Evolutionary conservation across 2,329 filamentous ascomycete genomes (phyloP), one percentile per base, ranked within the genome.

Genomic region (Sarocladium oryzae): DNA sequence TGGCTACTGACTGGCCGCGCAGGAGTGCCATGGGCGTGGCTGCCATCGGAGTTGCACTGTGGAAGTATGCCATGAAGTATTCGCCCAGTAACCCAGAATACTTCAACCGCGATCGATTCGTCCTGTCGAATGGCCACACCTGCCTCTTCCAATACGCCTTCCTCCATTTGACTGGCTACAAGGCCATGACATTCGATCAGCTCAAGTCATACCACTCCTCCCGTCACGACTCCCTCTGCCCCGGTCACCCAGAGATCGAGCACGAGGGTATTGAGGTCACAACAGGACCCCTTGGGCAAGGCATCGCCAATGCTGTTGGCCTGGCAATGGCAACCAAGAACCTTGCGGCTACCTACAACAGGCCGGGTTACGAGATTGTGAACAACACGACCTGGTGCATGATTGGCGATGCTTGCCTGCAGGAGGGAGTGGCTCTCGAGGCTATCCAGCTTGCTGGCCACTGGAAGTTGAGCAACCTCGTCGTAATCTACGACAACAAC

Each of bases 21-120:
- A 68, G 66, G 21, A 62, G 65, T 35, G 77, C 76, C 16, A 81
- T 82, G 61, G 78, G 79, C 33, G 82, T 83, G 69, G 79, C 78
- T 20, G 79, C 77, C 3, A 83, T 84, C 51, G 81, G 81, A 9
- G 68, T 84, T 20, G 75, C 79, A 2, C 63, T 71, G 8, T 85
- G 76, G 73, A 84, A 82, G 57, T 82, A 85, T 59, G 69, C 70
- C 4, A 84, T 85, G 81, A 69, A 70, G 41, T 84, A 81, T 58
- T 72, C 76, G 2, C 80, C 81, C 0, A 64, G 66, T n/a, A 74
- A 74, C 36, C 74, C 77, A 8, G 59, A 70, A 37, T 84, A 69
- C 61, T 82, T 84, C 68, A 81, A 84, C 61, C 70, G 81, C 32
- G 81, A 84, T 56, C 74, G 79, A 20, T 84, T 84, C 57, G 75